These are phyloP conservation scores for Pilaira anomala DNA, from an alignment of 192 early-diverging fungal species.

Conservation along the genomic window DNA sequence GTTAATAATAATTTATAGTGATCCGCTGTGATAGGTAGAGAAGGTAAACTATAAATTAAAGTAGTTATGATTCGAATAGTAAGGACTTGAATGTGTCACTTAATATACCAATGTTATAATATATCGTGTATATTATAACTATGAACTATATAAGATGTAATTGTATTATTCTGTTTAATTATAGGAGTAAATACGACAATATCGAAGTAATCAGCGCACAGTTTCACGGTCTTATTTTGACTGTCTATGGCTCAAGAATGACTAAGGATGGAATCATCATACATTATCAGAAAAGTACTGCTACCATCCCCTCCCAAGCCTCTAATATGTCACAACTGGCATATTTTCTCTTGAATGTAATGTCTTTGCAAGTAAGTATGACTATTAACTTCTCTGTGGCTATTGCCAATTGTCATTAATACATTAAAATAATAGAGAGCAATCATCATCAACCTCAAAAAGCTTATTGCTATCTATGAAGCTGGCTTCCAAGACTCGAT, in stretches of 20 bases:
- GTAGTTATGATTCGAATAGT: too few relatives aligned
- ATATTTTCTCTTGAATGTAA: constrained; percentile 2
- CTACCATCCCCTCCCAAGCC: constrained; percentile 8
- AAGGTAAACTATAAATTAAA: too few relatives aligned
- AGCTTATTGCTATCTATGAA: constrained; percentile 8
- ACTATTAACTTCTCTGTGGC: constrained; percentile 2
- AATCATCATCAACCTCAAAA: constrained; percentile 5
- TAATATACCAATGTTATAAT: too few relatives aligned
- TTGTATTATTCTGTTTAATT: too few relatives aligned
- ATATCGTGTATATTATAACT: too few relatives aligned
- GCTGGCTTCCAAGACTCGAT: constrained; percentile 3
- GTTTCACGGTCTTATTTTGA: neutral
- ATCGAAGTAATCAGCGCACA: constrained; percentile 15
- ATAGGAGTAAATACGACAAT: too few relatives aligned
- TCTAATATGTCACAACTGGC: constrained; percentile 8
- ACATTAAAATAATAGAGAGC: constrained; percentile 4
- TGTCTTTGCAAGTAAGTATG: constrained; percentile 10
- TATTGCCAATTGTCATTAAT: constrained; percentile 1
- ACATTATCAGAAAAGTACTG: constrained; percentile 6
- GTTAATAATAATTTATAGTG: too few relatives aligned
- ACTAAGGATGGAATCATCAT: constrained; percentile 10
- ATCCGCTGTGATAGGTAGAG: too few relatives aligned
- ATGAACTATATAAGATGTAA: too few relatives aligned
- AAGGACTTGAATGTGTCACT: too few relatives aligned
- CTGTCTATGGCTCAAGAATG: constrained; percentile 5